phyloP scores from a whole-genome alignment of 208 protist species.

The Crithidia mellificae region DNA sequence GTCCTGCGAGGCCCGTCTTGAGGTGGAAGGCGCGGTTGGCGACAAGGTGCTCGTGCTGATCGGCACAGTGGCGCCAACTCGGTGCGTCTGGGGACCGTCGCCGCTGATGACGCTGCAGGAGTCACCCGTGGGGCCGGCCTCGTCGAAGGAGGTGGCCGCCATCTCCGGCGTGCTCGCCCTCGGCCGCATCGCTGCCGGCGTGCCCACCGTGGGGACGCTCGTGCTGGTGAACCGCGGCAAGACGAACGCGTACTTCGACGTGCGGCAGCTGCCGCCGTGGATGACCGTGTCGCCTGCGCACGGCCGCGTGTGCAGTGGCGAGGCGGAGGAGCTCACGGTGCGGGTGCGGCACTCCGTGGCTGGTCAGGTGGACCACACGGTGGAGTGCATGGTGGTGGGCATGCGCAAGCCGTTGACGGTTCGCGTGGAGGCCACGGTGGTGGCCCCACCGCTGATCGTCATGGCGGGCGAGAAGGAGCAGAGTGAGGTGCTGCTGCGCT shows the following conservation, averaged over 20 bases:
- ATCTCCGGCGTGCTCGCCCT: conserved; percentile 70
- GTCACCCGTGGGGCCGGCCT: conserved; percentile 1
- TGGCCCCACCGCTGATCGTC: conserved; percentile 65
- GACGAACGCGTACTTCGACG: conserved; percentile 75
- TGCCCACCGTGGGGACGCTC: conserved; percentile 38
- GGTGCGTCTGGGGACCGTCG: conserved; percentile 54
- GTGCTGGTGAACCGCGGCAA: conserved; percentile 63
- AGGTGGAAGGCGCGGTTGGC: conserved; percentile 75
- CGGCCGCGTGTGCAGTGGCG: conserved; percentile 68
- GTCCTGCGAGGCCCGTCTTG: conserved; percentile 47
- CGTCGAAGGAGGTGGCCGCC: conserved; percentile 5
- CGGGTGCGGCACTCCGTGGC: conserved; percentile 44
- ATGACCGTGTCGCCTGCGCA: conserved; percentile 67
- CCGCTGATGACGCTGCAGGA: conserved; percentile 6
- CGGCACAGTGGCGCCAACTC: conserved; percentile 66
- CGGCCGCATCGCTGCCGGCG: conserved; percentile 71
- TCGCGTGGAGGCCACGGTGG: conserved; percentile 66
- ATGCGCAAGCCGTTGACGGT: conserved; percentile 73
- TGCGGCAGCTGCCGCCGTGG: conserved; percentile 65
- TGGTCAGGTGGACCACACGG: conserved; percentile 29
- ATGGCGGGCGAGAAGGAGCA: conserved; percentile 45
- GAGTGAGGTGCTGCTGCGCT: conserved; percentile 83
- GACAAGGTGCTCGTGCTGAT: conserved; percentile 61
- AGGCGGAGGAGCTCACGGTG: conserved; percentile 72
- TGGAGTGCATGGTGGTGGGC: conserved; percentile 81